These are phyloP conservation scores for Penicillium atrosanguineum DNA, from an alignment of 495 filamentous ascomycete species.

Conservation along the genomic window DNA sequence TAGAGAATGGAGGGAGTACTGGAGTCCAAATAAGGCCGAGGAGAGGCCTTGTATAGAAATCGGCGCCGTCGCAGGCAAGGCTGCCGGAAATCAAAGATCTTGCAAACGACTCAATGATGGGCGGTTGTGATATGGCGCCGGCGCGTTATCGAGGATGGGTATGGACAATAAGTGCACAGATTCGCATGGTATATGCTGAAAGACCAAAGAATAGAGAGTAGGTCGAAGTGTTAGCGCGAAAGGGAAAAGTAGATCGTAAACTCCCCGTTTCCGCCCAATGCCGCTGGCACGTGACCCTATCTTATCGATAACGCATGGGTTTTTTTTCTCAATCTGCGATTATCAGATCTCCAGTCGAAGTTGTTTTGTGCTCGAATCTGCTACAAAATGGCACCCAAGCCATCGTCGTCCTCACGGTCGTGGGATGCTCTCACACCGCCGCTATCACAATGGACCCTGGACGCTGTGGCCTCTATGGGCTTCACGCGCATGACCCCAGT, in stretches of 20 bases:
- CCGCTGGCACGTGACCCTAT: conserved; percentile 26
- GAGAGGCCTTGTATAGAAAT: conserved; percentile 39
- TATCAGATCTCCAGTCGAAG: background rate
- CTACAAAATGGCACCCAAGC: conserved; percentile 37
- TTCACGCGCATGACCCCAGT: conserved; percentile 90
- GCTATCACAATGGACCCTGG: conserved; percentile 87
- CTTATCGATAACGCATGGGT: conserved; percentile 31
- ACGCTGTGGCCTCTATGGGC: conserved; percentile 79
- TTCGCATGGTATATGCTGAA: conserved; percentile 11
- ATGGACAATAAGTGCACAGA: background rate
- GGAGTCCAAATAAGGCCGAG: conserved; percentile 48
- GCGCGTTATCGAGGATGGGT: conserved; percentile 2
- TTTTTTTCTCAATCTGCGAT: conserved; percentile 17
- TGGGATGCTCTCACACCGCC: conserved; percentile 78
- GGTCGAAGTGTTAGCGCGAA: conserved; percentile 26
- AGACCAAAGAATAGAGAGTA: conserved; percentile 3
- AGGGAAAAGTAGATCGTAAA: conserved; percentile 22
- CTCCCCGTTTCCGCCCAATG: conserved; percentile 21
- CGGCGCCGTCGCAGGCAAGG: conserved; percentile 22
- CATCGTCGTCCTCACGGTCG: conserved; percentile 50
- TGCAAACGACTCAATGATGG: conserved; percentile 29
- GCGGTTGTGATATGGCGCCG: conserved; percentile 9
- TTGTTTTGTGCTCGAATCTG: background rate
- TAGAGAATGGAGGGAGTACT: conserved; percentile 47
- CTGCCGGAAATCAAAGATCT: conserved; percentile 20